A percentile compares a stretch with the other conserved stretches of the same genome.
Conservation (phyloP, 768 basidiomycete species). For the Collybiopsis confluens region DNA sequence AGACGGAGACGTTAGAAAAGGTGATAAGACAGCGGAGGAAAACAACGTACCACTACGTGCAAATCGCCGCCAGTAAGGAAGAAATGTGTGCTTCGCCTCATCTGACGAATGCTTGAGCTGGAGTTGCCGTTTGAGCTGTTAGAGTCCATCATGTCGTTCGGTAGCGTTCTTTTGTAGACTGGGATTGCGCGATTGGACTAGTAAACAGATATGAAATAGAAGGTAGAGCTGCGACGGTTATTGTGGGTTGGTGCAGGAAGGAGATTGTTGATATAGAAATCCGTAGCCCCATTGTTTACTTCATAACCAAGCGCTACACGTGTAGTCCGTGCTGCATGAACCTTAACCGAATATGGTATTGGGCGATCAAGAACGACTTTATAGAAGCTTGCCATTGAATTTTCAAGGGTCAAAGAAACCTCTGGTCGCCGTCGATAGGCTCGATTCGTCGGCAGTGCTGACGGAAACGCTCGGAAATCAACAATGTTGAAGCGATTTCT, state of each 20-base stretch:
- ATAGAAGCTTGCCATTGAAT: neutral
- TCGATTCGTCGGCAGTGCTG: no score
- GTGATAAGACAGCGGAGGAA: neutral
- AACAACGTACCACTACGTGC: conserved; percentile 36
- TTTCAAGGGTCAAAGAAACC: no score
- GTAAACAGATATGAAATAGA: no score
- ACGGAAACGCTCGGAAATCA: no score
- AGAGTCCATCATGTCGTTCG: no score
- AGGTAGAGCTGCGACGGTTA: neutral
- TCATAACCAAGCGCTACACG: conserved; percentile 5
- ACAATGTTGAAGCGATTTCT: no score
- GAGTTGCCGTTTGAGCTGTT: no score
- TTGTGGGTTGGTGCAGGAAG: neutral
- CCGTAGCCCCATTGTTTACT: neutral
- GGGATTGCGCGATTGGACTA: no score
- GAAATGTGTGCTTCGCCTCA: neutral
- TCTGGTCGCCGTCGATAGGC: no score
- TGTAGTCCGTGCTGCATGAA: conserved; percentile 5
- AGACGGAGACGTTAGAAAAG: neutral
- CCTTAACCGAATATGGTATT: neutral
- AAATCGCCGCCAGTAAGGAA: conserved; percentile 42
- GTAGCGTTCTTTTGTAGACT: no score
- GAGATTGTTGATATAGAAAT: neutral
- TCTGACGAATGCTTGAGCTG: neutral
- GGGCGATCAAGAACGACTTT: neutral